Percentiles rank a stretch among this genome's conserved stretches.
Conservation (phyloP, 768 basidiomycete species). For the Podaxis carcinomalis region DNA sequence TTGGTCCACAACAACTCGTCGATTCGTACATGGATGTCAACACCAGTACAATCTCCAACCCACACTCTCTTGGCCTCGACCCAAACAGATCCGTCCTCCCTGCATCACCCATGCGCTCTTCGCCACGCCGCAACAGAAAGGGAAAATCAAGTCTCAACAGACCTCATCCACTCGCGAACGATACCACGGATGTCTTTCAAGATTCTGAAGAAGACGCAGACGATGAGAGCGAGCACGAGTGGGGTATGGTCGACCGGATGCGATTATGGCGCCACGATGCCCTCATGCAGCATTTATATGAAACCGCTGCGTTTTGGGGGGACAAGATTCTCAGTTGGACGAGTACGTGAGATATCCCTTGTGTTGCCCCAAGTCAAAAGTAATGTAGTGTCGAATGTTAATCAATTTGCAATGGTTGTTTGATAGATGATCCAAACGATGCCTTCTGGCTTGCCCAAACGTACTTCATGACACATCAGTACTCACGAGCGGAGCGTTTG, state of each 20-base stretch:
- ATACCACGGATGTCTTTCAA: constrained; percentile 73
- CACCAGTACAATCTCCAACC: constrained; percentile 51
- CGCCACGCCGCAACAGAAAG: constrained; percentile 53
- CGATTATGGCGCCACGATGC: constrained; percentile 97
- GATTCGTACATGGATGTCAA: constrained; percentile 68
- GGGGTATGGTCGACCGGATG: constrained; percentile 94
- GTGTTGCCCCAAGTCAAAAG: not conserved
- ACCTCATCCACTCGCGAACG: constrained; percentile 74
- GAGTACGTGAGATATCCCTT: constrained; percentile 45
- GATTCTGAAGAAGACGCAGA: constrained; percentile 60
- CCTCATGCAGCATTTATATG: constrained; percentile 96
- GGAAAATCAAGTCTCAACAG: constrained; percentile 42
- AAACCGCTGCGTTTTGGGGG: constrained; percentile 97
- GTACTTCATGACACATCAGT: constrained; percentile 94
- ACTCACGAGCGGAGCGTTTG: constrained; percentile 88
- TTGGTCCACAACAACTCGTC: constrained; percentile 73
- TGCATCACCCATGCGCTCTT: constrained; percentile 66
- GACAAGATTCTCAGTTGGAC: constrained; percentile 97
- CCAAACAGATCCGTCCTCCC: constrained; percentile 78
- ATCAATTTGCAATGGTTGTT: not conserved
- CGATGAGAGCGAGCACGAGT: constrained; percentile 58
- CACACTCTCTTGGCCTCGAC: constrained; percentile 61
- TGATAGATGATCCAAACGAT: constrained; percentile 88
- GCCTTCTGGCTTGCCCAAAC: constrained; percentile 99
- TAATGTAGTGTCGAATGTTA: not conserved